A percentile compares a stretch with the other conserved stretches of the same genome.
phyloP scores from a whole-genome alignment of 1,284 basidiomycete species.

The Sporisorium reilianum region DNA sequence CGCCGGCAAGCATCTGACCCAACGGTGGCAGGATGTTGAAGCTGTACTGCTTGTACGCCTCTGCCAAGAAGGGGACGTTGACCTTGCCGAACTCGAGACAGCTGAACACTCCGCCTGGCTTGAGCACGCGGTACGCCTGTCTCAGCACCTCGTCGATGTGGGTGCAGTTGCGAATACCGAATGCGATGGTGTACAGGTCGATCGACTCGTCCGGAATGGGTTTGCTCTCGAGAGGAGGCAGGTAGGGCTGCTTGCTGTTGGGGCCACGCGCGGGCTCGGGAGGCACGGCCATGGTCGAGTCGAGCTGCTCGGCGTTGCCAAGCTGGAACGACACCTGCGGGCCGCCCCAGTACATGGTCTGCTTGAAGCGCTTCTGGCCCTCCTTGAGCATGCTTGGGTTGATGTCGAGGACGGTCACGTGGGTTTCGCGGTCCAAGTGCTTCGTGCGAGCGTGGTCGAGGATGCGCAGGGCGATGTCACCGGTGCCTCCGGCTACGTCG shows the following conservation, averaged over 20 bases:
- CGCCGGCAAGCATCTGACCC: conserved; percentile 94
- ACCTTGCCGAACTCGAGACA: conserved; percentile 98
- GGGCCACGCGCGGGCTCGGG: conserved; percentile 31
- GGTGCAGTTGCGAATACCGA: conserved; percentile 98
- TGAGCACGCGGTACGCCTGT: conserved; percentile 93
- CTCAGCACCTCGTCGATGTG: conserved; percentile 87
- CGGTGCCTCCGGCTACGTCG: conserved; percentile 95
- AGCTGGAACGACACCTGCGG: conserved; percentile 93
- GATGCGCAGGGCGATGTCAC: conserved; percentile 94
- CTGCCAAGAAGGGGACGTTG: conserved; percentile 84
- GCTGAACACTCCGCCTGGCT: conserved; percentile 94
- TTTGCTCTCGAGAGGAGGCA: conserved; percentile 62
- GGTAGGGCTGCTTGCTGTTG: conserved; percentile 55
- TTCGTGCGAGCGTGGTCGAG: conserved; percentile 90
- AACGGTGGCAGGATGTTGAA: conserved; percentile 95
- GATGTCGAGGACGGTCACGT: conserved; percentile 92
- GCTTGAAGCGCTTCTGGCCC: conserved; percentile 79
- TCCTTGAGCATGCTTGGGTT: conserved; percentile 95
- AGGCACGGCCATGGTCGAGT: conserved; percentile 52
- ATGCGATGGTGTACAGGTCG: conserved; percentile 98
- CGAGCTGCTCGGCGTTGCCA: conserved; percentile 88
- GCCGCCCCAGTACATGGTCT: conserved; percentile 74
- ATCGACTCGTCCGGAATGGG: conserved; percentile 75
- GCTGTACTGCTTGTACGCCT: conserved; percentile 94
- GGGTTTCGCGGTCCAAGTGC: conserved; percentile 76